Base-by-base conservation (phyloP, 148 eudicot genomes). In the Chenopodium quinoa region DNA sequence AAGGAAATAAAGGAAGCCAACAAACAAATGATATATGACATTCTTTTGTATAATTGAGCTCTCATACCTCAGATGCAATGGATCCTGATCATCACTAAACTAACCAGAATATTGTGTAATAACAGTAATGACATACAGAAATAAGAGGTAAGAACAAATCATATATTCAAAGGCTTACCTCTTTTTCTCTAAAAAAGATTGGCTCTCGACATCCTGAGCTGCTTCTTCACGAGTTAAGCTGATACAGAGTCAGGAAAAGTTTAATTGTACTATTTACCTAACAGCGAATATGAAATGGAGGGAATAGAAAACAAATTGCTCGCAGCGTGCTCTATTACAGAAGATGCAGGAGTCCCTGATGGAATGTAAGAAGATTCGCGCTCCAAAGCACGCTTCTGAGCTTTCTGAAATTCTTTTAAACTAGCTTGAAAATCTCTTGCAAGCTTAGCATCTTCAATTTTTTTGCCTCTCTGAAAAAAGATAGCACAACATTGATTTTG, bases 391-490 rank as follows among this genome's bases (percentile, higher is more conserved):
- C 90, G 91, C 77, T 86, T 89, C 79, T 87, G 92, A 85, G 87
- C 89, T 73, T 90, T 90, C 82, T 90, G 91, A 75, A 91, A 90
- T 82, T 91, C 91, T 85, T 87, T 84, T 76, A 91, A 37, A 48
- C 81, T 83, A 69, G 84, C 73, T 80, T 91, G 89, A 62, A 91
- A 91, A 82, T 90, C 92, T 83, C 87, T 90, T 76, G 92, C 90
- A 87, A 91, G 92, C 89, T 86, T 91, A 72, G 88, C 92, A 87
- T 85, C 89, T 77, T 87, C 92, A 29, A 85, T 84, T 73, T 85
- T 87, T 85, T 88, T 86, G 67, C 84, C 84, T 84, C 75, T 83
- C 94, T 91, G 86, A 78, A 73, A 70, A 37, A 79, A 81, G 14
- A 25, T 62, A 69, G 22, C 63, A 72, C 52, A 65, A 11, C 1